Evolutionary conservation across 345 rosid species (phyloP).

Genomic region (Moricandia moricandioides): DNA sequence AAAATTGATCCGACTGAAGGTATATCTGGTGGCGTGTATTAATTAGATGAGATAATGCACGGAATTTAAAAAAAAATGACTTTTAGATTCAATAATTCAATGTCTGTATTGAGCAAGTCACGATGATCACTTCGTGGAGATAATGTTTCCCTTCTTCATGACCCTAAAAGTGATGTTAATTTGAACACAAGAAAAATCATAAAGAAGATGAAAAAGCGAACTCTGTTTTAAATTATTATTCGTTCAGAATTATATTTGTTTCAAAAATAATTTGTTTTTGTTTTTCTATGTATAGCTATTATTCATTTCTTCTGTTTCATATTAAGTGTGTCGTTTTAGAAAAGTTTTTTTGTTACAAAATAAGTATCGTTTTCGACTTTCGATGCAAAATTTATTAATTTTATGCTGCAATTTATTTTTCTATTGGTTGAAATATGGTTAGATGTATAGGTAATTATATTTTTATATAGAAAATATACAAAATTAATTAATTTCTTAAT

Average conservation of each 20-base stretch:
- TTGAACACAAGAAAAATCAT: conserved; percentile 2
- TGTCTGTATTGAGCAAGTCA: conserved; percentile 39
- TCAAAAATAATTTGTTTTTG: not conserved
- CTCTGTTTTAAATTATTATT: not conserved
- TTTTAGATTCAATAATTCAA: conserved; percentile 23
- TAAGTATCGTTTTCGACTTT: no score
- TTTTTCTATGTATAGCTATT: not conserved
- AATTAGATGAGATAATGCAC: not conserved
- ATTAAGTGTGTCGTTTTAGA: no score
- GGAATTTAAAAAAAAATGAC: not conserved
- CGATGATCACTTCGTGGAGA: conserved; percentile 28
- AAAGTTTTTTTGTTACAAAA: no score
- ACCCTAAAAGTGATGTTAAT: conserved; percentile 13
- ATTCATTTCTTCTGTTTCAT: not conserved
- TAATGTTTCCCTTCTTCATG: conserved; percentile 41
- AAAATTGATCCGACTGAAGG: not conserved
- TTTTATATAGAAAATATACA: no score
- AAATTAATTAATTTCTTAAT: no score
- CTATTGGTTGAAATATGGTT: no score
- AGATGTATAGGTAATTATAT: no score
- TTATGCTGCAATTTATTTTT: no score
- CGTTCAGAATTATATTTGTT: not conserved
- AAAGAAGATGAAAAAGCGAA: not conserved
- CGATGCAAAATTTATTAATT: no score
- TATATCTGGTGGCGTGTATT: conserved; percentile 1